A percentile compares a stretch with the other conserved stretches of the same genome.
These are phyloP conservation scores for Niebla homalea DNA, from an alignment of 495 filamentous ascomycete species.

Conservation along the genomic window DNA sequence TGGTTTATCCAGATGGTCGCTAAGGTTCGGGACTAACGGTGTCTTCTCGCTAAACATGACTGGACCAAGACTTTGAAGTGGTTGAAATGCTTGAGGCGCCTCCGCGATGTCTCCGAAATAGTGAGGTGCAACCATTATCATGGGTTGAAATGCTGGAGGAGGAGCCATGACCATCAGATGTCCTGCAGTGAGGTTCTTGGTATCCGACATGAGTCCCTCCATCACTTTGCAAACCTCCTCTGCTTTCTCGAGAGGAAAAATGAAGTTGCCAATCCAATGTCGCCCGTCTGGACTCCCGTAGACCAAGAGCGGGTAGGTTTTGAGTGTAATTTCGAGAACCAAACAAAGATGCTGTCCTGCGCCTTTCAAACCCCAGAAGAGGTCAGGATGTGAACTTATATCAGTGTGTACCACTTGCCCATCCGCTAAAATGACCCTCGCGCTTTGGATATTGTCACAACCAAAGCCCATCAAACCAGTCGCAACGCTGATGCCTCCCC, in stretches of 20 bases:
- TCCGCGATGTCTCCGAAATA: conserved; percentile 13
- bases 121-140: conserved; percentile 5
- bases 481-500: conserved; percentile 16
- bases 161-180: conserved; percentile 16
- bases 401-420: conserved; percentile 19
- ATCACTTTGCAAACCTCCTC: conserved; percentile 14
- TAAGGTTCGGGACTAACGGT: conserved; percentile 8
- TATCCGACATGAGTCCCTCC: conserved; percentile 8
- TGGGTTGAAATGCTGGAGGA: conserved; percentile 11
- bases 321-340: conserved; percentile 19
- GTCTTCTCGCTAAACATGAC: neutral
- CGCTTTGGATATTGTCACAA: conserved; percentile 20
- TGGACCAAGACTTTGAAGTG: conserved; percentile 10
- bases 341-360: conserved; percentile 45
- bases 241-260: conserved; percentile 15
- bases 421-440: conserved; percentile 11
- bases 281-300: conserved; percentile 7
- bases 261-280: conserved; percentile 17
- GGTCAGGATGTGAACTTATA: conserved; percentile 22
- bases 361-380: conserved; percentile 37
- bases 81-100: conserved; percentile 8
- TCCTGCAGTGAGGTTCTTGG: conserved; percentile 14
- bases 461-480: conserved; percentile 8
- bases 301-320: conserved; percentile 15
- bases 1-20: conserved; percentile 10